phyloP scores from a whole-genome alignment of 2,329 filamentous ascomycete species.

The Fusarium drepaniforme region DNA sequence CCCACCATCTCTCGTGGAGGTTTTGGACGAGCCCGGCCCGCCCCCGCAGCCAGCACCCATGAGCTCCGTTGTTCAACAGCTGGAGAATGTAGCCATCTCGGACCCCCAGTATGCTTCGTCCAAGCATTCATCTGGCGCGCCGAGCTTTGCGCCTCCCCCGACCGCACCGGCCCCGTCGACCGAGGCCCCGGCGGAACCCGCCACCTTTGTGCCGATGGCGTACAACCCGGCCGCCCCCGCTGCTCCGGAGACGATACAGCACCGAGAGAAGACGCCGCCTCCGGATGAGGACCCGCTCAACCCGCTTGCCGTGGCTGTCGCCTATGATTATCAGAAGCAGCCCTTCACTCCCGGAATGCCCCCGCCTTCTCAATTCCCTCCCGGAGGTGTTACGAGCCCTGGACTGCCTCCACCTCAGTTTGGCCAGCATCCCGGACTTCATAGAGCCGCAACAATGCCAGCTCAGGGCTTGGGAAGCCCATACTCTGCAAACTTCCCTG shows the following conservation, averaged over 20 bases:
- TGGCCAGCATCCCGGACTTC: slow-evolving; percentile 59
- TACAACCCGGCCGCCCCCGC: slow-evolving; percentile 86
- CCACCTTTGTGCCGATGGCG: slow-evolving; percentile 72
- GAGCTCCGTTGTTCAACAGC: slow-evolving; percentile 78
- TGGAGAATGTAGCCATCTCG: slow-evolving; percentile 78
- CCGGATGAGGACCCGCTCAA: slow-evolving; percentile 73
- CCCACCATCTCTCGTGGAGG: slow-evolving; percentile 69
- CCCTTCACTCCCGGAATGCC: slow-evolving; percentile 66
- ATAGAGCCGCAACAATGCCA: slow-evolving; percentile 65
- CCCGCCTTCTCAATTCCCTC: slow-evolving; percentile 59
- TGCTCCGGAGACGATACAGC: slow-evolving; percentile 77
- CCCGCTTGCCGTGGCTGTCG: slow-evolving; percentile 69
- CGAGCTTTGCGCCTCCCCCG: slow-evolving; percentile 40
- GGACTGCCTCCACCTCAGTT: slow-evolving; percentile 58
- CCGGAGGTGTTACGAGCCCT: slow-evolving; percentile 57
- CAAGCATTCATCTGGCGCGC: slow-evolving; percentile 32
- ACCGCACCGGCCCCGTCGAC: slow-evolving; percentile 34
- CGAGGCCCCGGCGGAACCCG: slow-evolving; percentile 37
- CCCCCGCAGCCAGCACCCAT: slow-evolving; percentile 63
- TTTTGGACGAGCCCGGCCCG: slow-evolving; percentile 73
- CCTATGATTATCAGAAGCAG: slow-evolving; percentile 66
- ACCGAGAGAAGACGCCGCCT: slow-evolving; percentile 85
- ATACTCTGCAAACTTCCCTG: slow-evolving; percentile 60
- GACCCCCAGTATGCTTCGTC: slow-evolving; percentile 61
- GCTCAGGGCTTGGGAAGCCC: slow-evolving; percentile 56